A percentile compares a stretch with the other conserved stretches of the same genome.
Conservation (phyloP, 768 basidiomycete genomes). For the Leccinum longicurvipes region DNA sequence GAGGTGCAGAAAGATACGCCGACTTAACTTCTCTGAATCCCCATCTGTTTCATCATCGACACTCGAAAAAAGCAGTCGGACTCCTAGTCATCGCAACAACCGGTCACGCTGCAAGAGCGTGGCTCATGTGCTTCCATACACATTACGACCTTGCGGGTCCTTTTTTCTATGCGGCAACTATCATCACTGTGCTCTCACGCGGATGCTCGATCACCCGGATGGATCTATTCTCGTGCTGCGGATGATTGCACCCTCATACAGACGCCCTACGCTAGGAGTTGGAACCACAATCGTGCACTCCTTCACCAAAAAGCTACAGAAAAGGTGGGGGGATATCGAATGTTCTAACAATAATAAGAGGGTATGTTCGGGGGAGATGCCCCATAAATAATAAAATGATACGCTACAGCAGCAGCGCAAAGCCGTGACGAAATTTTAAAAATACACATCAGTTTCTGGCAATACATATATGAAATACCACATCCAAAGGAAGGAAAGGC, state of each 20-base stretch:
- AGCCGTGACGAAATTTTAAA: constrained; percentile 14
- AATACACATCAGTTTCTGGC: constrained; percentile 22
- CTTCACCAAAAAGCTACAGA: constrained; percentile 20
- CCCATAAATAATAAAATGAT: constrained; percentile 22
- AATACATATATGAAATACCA: constrained; percentile 23
- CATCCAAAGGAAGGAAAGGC: constrained; percentile 5
- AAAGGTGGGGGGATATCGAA: not conserved
- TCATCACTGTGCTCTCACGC: constrained; percentile 5
- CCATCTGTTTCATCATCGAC: constrained; percentile 28
- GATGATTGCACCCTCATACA: not conserved
- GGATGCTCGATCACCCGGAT: not conserved
- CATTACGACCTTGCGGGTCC: not conserved
- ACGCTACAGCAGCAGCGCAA: constrained; percentile 8
- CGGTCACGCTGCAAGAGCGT: not conserved
- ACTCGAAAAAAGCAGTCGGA: constrained; percentile 2
- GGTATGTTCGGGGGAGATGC: constrained; percentile 11
- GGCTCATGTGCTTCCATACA: not conserved
- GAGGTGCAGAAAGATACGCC: constrained; percentile 18
- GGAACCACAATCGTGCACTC: not conserved
- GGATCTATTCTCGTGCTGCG: not conserved
- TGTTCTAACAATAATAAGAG: constrained; percentile 11
- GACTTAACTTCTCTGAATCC: not conserved
- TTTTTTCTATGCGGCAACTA: not conserved
- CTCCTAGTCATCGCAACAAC: constrained; percentile 13
- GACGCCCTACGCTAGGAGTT: not conserved